These are phyloP conservation scores for Gymnopilus dilepis DNA, from an alignment of 768 basidiomycete genomes.

Conservation along the genomic window DNA sequence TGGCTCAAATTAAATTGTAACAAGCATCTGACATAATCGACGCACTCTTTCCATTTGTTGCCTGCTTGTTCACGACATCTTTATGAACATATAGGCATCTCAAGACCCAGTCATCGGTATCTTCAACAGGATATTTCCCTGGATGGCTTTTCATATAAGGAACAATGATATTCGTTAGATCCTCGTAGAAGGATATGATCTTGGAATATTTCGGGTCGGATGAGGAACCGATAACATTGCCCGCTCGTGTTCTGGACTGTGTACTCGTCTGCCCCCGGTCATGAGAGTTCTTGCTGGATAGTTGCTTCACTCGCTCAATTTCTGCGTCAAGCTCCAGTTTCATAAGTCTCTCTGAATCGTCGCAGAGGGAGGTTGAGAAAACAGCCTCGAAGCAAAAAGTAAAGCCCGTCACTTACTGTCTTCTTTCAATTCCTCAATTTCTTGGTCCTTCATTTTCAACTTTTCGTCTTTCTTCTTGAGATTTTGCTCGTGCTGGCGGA, in stretches of 20 bases:
- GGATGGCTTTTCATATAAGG: conserved; percentile 55
- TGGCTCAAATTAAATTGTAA: too few relatives aligned
- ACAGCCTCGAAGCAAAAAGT: not conserved
- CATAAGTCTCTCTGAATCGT: conserved; percentile 54
- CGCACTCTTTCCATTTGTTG: conserved; percentile 41
- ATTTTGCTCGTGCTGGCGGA: conserved; percentile 46
- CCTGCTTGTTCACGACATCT: conserved; percentile 35
- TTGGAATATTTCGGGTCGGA: conserved; percentile 64
- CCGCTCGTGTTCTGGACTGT: conserved; percentile 42
- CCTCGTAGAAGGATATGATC: conserved; percentile 82
- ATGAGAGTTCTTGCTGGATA: conserved; percentile 40
- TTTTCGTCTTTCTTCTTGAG: conserved; percentile 47
- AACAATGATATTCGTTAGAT: conserved; percentile 81
- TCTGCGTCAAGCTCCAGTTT: conserved; percentile 65
- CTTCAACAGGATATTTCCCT: conserved; percentile 47
- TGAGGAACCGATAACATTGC: conserved; percentile 35
- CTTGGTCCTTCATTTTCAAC: conserved; percentile 51
- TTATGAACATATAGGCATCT: conserved; percentile 71
- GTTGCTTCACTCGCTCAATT: conserved; percentile 55
- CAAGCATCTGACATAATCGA: conserved; percentile 19
- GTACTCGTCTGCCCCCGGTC: conserved; percentile 47
- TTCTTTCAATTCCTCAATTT: conserved; percentile 52
- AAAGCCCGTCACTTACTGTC: conserved; percentile 42
- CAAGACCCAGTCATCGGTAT: conserved; percentile 67
- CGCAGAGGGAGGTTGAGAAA: not conserved